Evolutionary conservation across 2,329 filamentous ascomycete genomes (phyloP), one percentile per base, ranked within the genome.

Genomic region (Colletotrichum agaves): DNA sequence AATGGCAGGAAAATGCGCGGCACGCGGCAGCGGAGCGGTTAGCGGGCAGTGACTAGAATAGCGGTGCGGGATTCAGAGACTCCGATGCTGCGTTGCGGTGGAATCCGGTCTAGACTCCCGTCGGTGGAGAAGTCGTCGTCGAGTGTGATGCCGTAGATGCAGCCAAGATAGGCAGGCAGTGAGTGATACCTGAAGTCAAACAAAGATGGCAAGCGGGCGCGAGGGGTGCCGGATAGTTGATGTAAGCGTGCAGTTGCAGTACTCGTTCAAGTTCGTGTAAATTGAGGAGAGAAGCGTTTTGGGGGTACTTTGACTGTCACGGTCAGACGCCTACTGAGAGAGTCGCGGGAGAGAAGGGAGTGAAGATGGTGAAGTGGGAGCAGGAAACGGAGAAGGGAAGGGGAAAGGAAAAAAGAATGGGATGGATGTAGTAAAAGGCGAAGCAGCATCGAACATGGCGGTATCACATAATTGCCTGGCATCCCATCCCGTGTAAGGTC

Each of bases 381-480:
- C 27, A 7, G 7, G 33, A 23, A 23, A 19, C 10, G 35, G 47
- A 68, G 62, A 35, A 19, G 47, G 65, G 43, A 69, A 66, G 49
- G 68, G 69, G 49, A 44, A 60, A 41, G 21, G 53, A 55, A 19
- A 23, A 33, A n/a, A 33, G 44, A 68, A 57, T 70, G 66, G 43
- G 69, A 70, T 50, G 62, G 65, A 52, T 23, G 58, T 49, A 61
- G 58, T 57, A 66, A 43, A 69, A 59, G 56, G 43, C 41, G 52
- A 64, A 52, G 56, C 55, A 64, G 57, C 43, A 44, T n/a, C 23
- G 35, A 49, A 55, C 44, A 63, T 58, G 57, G 55, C 47, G 27
- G 66, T 61, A 67, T 67, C 64, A 67, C 64, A 67, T 52, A 64
- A 67, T 33, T 31, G 44, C 19, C 41, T 5, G 13, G 35, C 35